phyloP scores from a whole-genome alignment of 2,329 filamentous ascomycete species.

The Ascochyta lentis region DNA sequence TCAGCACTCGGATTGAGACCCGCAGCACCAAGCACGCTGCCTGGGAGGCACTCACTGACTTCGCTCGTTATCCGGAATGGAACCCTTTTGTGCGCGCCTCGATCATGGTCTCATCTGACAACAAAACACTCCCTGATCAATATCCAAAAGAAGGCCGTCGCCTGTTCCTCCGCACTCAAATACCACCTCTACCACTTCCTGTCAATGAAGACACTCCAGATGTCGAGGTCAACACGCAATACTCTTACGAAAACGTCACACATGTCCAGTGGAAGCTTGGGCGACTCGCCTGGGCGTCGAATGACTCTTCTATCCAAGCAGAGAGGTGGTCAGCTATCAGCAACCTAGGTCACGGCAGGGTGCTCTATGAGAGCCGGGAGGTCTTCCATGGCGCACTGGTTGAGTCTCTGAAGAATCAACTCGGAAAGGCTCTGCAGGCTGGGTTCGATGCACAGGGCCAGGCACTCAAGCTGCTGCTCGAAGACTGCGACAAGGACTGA shows the following conservation, averaged over 20 bases:
- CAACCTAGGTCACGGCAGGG: conserved; percentile 27
- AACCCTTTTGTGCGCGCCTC: conserved; percentile 43
- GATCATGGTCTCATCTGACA: conserved; percentile 27
- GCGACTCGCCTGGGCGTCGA: conserved; percentile 37
- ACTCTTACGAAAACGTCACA: conserved; percentile 37
- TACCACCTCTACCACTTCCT: conserved; percentile 38
- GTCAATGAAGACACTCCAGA: conserved; percentile 36
- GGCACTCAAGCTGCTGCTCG: conserved; percentile 35
- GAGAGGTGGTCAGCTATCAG: conserved; percentile 41
- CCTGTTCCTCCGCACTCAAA: conserved; percentile 37
- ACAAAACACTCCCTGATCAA: conserved; percentile 33
- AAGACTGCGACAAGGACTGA: conserved; percentile 10
- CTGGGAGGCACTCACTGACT: conserved; percentile 39
- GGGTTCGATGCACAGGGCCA: conserved; percentile 38
- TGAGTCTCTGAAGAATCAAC: conserved; percentile 15
- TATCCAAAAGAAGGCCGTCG: conserved; percentile 31
- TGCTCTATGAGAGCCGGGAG: conserved; percentile 43
- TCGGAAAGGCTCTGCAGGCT: conserved; percentile 29
- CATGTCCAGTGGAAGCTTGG: conserved; percentile 34
- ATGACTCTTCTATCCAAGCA: conserved; percentile 21
- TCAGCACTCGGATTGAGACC: conserved; percentile 36
- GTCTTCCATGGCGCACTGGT: conserved; percentile 34
- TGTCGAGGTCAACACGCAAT: conserved; percentile 30
- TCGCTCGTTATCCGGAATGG: conserved; percentile 38
- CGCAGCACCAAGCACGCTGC: conserved; percentile 26